phyloP scores from a whole-genome alignment of 441 rosid genomes.

The Populus trichocarpa region DNA sequence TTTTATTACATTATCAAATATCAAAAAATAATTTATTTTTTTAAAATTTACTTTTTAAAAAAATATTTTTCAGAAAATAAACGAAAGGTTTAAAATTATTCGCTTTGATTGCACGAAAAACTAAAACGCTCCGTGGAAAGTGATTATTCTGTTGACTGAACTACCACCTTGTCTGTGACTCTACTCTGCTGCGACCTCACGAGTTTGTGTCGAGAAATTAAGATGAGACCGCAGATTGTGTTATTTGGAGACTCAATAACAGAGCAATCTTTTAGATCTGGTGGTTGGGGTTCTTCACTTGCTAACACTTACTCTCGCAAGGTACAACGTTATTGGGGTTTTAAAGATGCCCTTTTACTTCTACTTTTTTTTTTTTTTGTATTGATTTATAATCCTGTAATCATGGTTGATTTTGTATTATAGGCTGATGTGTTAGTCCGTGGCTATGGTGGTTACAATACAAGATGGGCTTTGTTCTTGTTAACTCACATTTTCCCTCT shows the following conservation, averaged over 20 bases:
- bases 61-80: too few relatives aligned
- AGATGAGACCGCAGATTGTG: constrained; percentile 75
- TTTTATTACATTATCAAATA: too few relatives aligned
- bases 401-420: not conserved
- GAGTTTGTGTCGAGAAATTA: not conserved
- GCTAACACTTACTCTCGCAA: constrained; percentile 79
- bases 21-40: too few relatives aligned
- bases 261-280: constrained; percentile 65
- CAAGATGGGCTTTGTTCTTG: constrained; percentile 92
- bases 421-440: constrained; percentile 81
- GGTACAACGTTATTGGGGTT: constrained; percentile 25
- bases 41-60: too few relatives aligned
- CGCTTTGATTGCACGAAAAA: not conserved
- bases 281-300: constrained; percentile 91
- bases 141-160: too few relatives aligned
- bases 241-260: constrained; percentile 92
- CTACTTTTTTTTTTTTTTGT: not conserved
- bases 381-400: not conserved
- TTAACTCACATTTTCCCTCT: constrained; percentile 72
- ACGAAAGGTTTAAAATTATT: too few relatives aligned
- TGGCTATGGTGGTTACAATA: constrained; percentile 94
- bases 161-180: not conserved
- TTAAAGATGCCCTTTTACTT: not conserved
- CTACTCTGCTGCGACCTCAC: not conserved
- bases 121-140: not conserved